phyloP scores from a whole-genome alignment of 2,329 filamentous ascomycete genomes.

The Exophiala sp. region DNA sequence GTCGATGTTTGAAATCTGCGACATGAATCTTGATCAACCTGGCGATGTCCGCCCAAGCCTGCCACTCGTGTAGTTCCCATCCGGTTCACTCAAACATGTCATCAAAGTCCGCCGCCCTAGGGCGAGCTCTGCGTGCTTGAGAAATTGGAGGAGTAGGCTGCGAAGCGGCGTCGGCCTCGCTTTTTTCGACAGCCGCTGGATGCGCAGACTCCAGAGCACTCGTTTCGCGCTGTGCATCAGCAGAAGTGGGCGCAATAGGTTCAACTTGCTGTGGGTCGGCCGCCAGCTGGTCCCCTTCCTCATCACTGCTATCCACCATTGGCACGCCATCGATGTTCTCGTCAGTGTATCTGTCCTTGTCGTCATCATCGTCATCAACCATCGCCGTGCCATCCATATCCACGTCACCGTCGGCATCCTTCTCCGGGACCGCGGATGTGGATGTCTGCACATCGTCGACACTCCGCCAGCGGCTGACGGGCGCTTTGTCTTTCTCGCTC shows the following conservation, averaged over 20 bases:
- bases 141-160: background rate
- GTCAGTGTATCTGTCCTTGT: slow-evolving; percentile 40
- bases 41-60: too few species aligned
- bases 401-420: slow-evolving; percentile 24
- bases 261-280: too few species aligned
- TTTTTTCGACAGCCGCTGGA: too few species aligned
- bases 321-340: slow-evolving; percentile 40
- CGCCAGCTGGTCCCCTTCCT: slow-evolving; percentile 41
- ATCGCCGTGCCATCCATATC: slow-evolving; percentile 35
- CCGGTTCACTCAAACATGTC: slow-evolving; percentile 21
- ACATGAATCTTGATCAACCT: too few species aligned
- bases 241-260: too few species aligned
- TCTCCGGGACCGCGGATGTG: background rate
- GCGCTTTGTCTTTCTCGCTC: slow-evolving; percentile 37
- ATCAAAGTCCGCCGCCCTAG: slow-evolving; percentile 20
- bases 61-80: background rate
- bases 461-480: slow-evolving; percentile 19
- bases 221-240: too few species aligned
- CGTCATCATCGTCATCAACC: slow-evolving; percentile 32
- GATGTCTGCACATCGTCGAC: slow-evolving; percentile 7
- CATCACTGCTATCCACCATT: slow-evolving; percentile 49
- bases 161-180: background rate
- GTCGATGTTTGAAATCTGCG: background rate
- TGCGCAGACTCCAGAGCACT: too few species aligned
- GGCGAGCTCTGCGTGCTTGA: slow-evolving; percentile 15